Conservation (phyloP, 805 yeast species). For the Torulaspora microellipsoides region DNA sequence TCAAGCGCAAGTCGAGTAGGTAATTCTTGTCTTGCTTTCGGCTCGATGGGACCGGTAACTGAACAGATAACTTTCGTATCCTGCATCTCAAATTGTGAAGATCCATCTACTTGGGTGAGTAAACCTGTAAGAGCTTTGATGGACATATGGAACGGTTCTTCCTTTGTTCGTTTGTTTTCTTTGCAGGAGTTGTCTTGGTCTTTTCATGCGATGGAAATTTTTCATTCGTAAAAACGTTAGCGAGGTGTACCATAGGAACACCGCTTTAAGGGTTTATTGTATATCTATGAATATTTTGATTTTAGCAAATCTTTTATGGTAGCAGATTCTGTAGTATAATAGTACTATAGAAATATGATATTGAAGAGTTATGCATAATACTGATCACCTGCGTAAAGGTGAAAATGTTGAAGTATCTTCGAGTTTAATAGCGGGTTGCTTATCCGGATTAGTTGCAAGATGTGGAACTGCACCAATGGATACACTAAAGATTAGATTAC, state of each 20-base stretch:
- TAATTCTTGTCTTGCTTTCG: conserved; percentile 73
- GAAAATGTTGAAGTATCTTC: conserved; percentile 48
- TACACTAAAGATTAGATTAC: conserved; percentile 32
- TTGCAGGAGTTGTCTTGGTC: not conserved
- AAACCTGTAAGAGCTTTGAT: conserved; percentile 22
- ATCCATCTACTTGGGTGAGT: conserved; percentile 72
- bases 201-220: conserved; percentile 3
- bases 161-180: not conserved
- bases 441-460: conserved; percentile 58
- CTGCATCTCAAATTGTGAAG: conserved; percentile 53
- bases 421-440: conserved; percentile 64
- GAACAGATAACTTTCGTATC: conserved; percentile 61
- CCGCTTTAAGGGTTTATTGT: no score
- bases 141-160: conserved; percentile 6
- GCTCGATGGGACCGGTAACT: conserved; percentile 89
- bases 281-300: no score
- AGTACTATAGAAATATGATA: not conserved
- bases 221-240: not conserved
- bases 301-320: not conserved
- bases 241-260: not conserved
- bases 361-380: conserved; percentile 1
- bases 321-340: not conserved
- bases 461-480: conserved; percentile 38
- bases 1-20: conserved; percentile 78
- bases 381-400: conserved; percentile 47